Percentiles rank a stretch among this genome's conserved stretches.
These are phyloP conservation scores for Pythium scleroteichum DNA, from an alignment of 352 stramenopile species.

Conservation along the genomic window DNA sequence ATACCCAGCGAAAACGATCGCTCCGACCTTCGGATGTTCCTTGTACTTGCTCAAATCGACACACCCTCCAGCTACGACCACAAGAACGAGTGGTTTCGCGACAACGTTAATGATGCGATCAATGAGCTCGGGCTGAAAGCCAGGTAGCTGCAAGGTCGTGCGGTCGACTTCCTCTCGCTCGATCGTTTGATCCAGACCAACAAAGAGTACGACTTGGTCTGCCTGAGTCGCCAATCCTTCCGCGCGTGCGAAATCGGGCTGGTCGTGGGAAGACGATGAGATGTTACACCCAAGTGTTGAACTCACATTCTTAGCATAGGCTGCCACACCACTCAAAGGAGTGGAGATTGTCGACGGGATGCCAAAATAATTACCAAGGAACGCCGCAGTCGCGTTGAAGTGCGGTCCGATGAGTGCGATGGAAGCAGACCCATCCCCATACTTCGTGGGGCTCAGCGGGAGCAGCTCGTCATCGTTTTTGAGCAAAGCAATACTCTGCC, in stretches of 20 bases:
- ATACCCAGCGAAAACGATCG: slow-evolving; percentile 73
- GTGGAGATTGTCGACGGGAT: slow-evolving; percentile 62
- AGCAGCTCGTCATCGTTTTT: slow-evolving; percentile 82
- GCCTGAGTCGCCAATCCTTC: slow-evolving; percentile 37
- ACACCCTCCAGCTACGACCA: slow-evolving; percentile 79
- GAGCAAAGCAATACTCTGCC: slow-evolving; percentile 86
- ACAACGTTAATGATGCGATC: slow-evolving; percentile 45
- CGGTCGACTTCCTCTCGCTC: slow-evolving; percentile 76
- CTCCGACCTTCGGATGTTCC: slow-evolving; percentile 54
- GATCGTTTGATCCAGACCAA: slow-evolving; percentile 66
- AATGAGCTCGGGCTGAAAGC: slow-evolving; percentile 65
- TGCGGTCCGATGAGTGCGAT: slow-evolving; percentile 82
- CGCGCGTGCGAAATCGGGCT: slow-evolving; percentile 51
- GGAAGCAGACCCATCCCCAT: slow-evolving; percentile 17
- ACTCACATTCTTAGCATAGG: slow-evolving; percentile 33
- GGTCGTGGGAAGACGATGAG: slow-evolving; percentile 36
- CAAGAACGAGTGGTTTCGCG: slow-evolving; percentile 61
- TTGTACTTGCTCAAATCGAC: slow-evolving; percentile 71
- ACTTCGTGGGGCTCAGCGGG: slow-evolving; percentile 42
- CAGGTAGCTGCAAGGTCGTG: slow-evolving; percentile 54
- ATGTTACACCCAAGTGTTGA: slow-evolving; percentile 58
- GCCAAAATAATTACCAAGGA: slow-evolving; percentile 81
- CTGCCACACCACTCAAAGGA: slow-evolving; percentile 48
- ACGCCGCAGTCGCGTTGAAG: slow-evolving; percentile 50
- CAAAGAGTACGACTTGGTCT: slow-evolving; percentile 55